Evolutionary conservation across 352 stramenopile species (phyloP).

Genomic region (Pythium phragmitis): DNA sequence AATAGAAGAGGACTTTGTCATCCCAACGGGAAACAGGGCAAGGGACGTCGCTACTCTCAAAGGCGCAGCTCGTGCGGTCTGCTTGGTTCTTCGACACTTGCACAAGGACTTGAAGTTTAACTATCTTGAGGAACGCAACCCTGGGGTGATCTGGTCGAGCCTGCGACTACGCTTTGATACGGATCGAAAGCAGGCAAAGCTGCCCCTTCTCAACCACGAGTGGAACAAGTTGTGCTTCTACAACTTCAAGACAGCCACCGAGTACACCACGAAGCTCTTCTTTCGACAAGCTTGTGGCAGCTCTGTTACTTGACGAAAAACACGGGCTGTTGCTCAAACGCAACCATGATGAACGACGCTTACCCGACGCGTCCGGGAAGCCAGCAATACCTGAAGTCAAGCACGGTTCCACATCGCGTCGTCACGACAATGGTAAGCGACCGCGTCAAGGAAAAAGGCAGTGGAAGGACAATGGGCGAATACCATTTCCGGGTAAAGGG

Average conservation of each 20-base stretch:
- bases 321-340: constrained; percentile 17
- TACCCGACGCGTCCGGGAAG: background rate
- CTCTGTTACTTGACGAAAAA: constrained; percentile 17
- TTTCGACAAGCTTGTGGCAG: constrained; percentile 19
- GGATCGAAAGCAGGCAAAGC: background rate
- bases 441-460: background rate
- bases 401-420: background rate
- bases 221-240: constrained; percentile 24
- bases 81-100: constrained; percentile 11
- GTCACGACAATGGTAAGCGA: background rate
- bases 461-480: background rate
- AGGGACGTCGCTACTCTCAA: background rate
- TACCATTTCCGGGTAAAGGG: background rate
- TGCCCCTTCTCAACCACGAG: constrained; percentile 12
- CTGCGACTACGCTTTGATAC: constrained; percentile 16
- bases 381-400: constrained; percentile 3
- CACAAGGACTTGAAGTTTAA: constrained; percentile 20
- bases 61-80: constrained; percentile 11
- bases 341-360: constrained; percentile 19
- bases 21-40: background rate
- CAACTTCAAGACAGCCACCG: constrained; percentile 24
- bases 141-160: constrained; percentile 13
- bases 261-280: constrained; percentile 18
- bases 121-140: constrained; percentile 20
- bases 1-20: constrained; percentile 2